phyloP scores from a whole-genome alignment of 495 filamentous ascomycete genomes.

The Aspergillus indologenus region DNA sequence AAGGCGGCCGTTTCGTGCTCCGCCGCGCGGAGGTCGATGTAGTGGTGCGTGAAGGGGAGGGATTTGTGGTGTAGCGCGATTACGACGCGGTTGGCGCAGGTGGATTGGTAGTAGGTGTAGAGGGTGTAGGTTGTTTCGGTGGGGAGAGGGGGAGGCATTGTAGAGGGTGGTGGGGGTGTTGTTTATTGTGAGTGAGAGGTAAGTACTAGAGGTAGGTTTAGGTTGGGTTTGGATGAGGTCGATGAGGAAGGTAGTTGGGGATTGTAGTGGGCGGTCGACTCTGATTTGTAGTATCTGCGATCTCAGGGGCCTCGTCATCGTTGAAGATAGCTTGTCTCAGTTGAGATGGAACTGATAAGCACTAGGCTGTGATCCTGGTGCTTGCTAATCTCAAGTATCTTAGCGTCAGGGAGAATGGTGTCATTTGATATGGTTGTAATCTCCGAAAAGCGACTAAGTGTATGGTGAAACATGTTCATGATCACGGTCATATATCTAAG shows the following conservation, averaged over 20 bases:
- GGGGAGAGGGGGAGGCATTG: too few species aligned
- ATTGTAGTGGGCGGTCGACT: too few species aligned
- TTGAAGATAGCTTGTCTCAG: too few species aligned
- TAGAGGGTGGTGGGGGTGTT: too few species aligned
- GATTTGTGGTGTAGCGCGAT: neutral
- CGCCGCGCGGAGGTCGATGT: neutral
- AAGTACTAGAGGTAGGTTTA: too few species aligned
- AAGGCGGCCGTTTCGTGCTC: neutral
- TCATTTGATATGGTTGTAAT: neutral
- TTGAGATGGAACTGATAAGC: neutral
- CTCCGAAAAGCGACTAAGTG: neutral
- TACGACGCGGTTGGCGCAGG: neutral
- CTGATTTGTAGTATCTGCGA: too few species aligned
- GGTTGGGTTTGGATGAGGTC: too few species aligned
- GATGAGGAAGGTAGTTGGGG: too few species aligned
- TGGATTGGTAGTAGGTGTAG: neutral
- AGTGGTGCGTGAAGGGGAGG: neutral
- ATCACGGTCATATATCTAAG: neutral
- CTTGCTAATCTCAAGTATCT: too few species aligned
- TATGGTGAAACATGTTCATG: neutral
- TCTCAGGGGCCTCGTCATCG: too few species aligned
- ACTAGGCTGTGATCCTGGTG: neutral
- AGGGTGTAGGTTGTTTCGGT: neutral
- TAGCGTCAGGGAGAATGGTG: too few species aligned
- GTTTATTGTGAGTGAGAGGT: too few species aligned